These are phyloP conservation scores for Ophiostoma sp. DNA, from an alignment of 2,329 filamentous ascomycete species.

Conservation along the genomic window DNA sequence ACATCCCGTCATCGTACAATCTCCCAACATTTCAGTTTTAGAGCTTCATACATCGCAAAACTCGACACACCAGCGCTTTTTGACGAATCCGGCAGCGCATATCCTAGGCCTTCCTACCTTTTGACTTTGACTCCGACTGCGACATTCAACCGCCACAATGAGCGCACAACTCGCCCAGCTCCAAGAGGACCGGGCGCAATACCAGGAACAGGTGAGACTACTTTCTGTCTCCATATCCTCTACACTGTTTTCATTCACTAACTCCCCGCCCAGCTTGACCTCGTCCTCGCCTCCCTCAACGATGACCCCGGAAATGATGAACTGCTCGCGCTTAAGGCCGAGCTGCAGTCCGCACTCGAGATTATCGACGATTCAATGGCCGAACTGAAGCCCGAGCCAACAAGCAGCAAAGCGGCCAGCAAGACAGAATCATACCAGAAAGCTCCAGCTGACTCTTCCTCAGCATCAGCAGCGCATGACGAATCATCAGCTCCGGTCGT, in stretches of 20 bases:
- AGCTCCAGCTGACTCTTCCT: slow-evolving; percentile 51
- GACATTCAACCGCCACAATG: slow-evolving; percentile 36
- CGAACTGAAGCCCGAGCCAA: slow-evolving; percentile 68
- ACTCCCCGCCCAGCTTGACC: slow-evolving; percentile 62
- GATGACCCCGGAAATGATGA: slow-evolving; percentile 79
- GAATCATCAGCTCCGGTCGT: slow-evolving; percentile 46
- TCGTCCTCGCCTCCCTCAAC: slow-evolving; percentile 72
- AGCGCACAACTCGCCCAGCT: slow-evolving; percentile 39
- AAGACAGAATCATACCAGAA: neutral
- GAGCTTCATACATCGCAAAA: neutral
- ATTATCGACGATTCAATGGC: slow-evolving; percentile 78
- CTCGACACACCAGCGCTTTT: neutral
- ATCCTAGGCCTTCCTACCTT: neutral
- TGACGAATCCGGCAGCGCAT: too few relatives aligned
- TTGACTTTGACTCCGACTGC: neutral
- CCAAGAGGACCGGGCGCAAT: slow-evolving; percentile 55
- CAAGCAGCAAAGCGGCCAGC: slow-evolving; percentile 28
- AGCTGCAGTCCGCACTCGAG: slow-evolving; percentile 79
- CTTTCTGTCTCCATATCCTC: neutral
- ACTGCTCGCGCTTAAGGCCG: slow-evolving; percentile 72
- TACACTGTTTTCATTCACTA: neutral
- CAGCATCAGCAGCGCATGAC: slow-evolving; percentile 48
- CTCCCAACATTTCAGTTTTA: neutral
- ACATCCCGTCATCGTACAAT: neutral
- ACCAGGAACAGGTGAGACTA: slow-evolving; percentile 55